phyloP scores from a whole-genome alignment of 208 protist species.

The Trypanosoma cruzi region DNA sequence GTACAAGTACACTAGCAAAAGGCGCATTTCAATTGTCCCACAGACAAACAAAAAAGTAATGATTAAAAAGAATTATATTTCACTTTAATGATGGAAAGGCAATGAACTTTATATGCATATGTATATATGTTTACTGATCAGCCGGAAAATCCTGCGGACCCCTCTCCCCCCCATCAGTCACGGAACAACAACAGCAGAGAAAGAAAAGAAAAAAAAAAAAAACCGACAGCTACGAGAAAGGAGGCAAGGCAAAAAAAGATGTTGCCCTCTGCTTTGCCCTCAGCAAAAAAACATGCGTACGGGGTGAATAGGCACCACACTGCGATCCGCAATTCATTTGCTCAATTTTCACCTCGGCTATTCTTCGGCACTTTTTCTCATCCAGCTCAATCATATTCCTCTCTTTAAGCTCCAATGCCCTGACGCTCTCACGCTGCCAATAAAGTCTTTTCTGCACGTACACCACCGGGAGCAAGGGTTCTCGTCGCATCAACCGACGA shows the following conservation, averaged over 20 bases:
- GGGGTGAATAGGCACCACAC: not conserved
- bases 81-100: too few relatives aligned
- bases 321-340: not conserved
- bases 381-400: constrained; percentile 41
- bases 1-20: too few relatives aligned
- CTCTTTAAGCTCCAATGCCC: constrained; percentile 44
- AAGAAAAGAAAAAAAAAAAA: constrained; percentile 1
- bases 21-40: too few relatives aligned
- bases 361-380: constrained; percentile 33
- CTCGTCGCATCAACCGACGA: too few relatives aligned
- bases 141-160: too few relatives aligned
- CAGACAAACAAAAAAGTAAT: constrained; percentile 21
- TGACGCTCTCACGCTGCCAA: constrained; percentile 25
- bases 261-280: not conserved
- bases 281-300: not conserved
- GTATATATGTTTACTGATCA: too few relatives aligned
- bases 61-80: not conserved
- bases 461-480: constrained; percentile 1
- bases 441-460: not conserved
- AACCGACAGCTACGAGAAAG: not conserved
- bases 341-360: constrained; percentile 12
- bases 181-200: constrained; percentile 19
- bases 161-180: not conserved
- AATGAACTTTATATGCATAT: too few relatives aligned
- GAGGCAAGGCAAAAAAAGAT: not conserved